A percentile compares a stretch with the other conserved stretches of the same genome.
These are phyloP conservation scores for Crassisporium funariophilum DNA, from an alignment of 768 basidiomycete genomes.

Conservation along the genomic window DNA sequence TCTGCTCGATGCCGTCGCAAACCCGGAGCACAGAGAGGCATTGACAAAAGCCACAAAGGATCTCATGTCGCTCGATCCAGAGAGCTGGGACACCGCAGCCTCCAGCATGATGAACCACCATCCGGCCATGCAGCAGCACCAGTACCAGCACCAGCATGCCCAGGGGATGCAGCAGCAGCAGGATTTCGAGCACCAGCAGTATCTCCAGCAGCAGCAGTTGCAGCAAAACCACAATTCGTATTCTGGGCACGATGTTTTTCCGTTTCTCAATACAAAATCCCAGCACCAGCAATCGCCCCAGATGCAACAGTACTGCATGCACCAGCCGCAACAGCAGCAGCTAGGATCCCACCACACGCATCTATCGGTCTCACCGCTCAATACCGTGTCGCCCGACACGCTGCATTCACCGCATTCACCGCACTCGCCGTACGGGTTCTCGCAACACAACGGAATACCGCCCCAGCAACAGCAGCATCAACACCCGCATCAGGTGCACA, in stretches of 20 bases:
- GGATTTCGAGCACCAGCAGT: slow-evolving; percentile 20
- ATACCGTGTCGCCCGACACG: slow-evolving; percentile 5
- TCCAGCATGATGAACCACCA: slow-evolving; percentile 21
- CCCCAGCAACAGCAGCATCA: slow-evolving; percentile 10
- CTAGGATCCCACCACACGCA: background rate
- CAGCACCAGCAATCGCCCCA: slow-evolving; percentile 14
- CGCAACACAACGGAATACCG: slow-evolving; percentile 10
- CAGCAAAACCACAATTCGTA: slow-evolving; percentile 18
- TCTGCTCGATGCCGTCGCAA: slow-evolving; percentile 35
- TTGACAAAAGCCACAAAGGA: slow-evolving; percentile 82
- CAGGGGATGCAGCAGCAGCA: slow-evolving; percentile 19
- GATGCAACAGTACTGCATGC: slow-evolving; percentile 9
- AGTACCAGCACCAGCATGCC: slow-evolving; percentile 3
- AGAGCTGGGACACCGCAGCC: slow-evolving; percentile 34
- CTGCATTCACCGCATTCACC: slow-evolving; percentile 13
- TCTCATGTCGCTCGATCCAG: slow-evolving; percentile 71
- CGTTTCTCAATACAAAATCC: slow-evolving; percentile 23
- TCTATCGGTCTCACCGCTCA: slow-evolving; percentile 9
- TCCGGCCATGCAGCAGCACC: slow-evolving; percentile 11
- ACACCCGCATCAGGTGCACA: slow-evolving; percentile 20
- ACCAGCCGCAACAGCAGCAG: slow-evolving; percentile 13
- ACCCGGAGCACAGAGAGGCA: slow-evolving; percentile 58
- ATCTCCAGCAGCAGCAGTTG: slow-evolving; percentile 23
- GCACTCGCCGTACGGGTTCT: slow-evolving; percentile 15
- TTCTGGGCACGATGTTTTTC: slow-evolving; percentile 25